Conservation (phyloP, 1,139 yeast species). For the Williopsis jadinii region DNA sequence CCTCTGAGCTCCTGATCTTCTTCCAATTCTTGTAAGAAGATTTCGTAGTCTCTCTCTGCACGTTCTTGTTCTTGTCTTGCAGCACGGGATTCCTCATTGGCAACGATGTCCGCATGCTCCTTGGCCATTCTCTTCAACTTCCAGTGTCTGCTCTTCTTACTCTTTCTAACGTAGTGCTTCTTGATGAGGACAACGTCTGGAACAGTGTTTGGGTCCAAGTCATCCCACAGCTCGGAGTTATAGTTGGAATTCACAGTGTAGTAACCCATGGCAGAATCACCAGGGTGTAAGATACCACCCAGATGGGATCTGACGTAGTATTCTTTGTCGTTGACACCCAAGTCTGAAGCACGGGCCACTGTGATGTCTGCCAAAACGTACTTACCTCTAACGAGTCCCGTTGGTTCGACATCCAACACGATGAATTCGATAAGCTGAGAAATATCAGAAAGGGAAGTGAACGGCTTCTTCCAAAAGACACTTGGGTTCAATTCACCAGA, state of each 20-base stretch:
- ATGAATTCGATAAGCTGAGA: constrained; percentile 81
- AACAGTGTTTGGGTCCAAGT: constrained; percentile 42
- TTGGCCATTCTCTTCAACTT: constrained; percentile 97
- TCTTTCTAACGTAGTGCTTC: constrained; percentile 82
- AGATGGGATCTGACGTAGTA: constrained; percentile 82
- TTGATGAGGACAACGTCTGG: constrained; percentile 93
- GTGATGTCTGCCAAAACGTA: constrained; percentile 84
- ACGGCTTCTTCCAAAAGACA: constrained; percentile 87
- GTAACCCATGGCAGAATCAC: constrained; percentile 92
- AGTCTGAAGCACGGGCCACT: constrained; percentile 77
- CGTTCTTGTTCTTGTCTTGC: constrained; percentile 86
- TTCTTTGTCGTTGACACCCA: constrained; percentile 78
- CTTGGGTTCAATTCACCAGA: constrained; percentile 68
- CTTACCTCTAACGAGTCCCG: constrained; percentile 78
- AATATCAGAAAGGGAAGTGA: constrained; percentile 68
- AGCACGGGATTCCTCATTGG: constrained; percentile 67
- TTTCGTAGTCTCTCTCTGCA: constrained; percentile 92
- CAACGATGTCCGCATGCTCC: constrained; percentile 85
- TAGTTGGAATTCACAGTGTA: constrained; percentile 77
- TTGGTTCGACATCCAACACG: constrained; percentile 89
- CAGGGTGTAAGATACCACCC: constrained; percentile 92
- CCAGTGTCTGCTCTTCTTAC: constrained; percentile 83
- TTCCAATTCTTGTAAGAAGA: constrained; percentile 94
- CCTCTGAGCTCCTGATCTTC: constrained; percentile 95
- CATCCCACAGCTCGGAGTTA: constrained; percentile 81